Evolutionary conservation across 768 basidiomycete species (phyloP).

Genomic region (Hygrophorus russula): DNA sequence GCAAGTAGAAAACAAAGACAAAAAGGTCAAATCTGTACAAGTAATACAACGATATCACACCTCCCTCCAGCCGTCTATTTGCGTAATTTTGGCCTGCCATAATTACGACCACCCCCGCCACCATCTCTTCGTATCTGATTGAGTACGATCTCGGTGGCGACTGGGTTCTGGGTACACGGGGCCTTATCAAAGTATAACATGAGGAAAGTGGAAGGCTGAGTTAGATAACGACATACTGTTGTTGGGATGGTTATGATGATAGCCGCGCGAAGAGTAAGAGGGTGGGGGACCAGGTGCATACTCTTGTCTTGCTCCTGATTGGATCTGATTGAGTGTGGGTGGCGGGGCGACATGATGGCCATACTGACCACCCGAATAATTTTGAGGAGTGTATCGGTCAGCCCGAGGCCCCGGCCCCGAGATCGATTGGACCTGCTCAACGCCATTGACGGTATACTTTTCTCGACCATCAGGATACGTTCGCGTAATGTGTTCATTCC

Average conservation of each 20-base stretch:
- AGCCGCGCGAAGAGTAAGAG: constrained; percentile 8
- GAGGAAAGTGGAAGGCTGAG: not conserved
- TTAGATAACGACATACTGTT: not conserved
- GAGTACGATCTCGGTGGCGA: too few species aligned
- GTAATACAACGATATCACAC: not conserved
- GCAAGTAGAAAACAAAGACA: not conserved
- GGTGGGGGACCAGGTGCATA: constrained; percentile 9
- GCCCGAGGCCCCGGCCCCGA: constrained; percentile 13
- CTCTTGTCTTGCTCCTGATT: not conserved
- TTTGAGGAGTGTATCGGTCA: constrained; percentile 15
- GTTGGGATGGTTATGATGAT: not conserved
- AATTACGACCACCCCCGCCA: too few species aligned
- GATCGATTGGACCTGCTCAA: constrained; percentile 26
- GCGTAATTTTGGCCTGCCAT: too few species aligned
- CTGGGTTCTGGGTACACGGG: too few species aligned
- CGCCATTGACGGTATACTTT: constrained; percentile 56
- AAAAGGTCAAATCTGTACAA: not conserved
- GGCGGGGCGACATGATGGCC: not conserved
- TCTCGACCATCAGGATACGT: constrained; percentile 58
- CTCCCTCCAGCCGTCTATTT: too few species aligned
- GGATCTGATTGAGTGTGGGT: not conserved
- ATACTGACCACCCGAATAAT: constrained; percentile 7
- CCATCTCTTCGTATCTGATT: too few species aligned
- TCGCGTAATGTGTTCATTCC: constrained; percentile 63
- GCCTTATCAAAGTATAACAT: too few species aligned